These are phyloP conservation scores for Myotisia sp. DNA, from an alignment of 2,329 filamentous ascomycete genomes.

Conservation along the genomic window DNA sequence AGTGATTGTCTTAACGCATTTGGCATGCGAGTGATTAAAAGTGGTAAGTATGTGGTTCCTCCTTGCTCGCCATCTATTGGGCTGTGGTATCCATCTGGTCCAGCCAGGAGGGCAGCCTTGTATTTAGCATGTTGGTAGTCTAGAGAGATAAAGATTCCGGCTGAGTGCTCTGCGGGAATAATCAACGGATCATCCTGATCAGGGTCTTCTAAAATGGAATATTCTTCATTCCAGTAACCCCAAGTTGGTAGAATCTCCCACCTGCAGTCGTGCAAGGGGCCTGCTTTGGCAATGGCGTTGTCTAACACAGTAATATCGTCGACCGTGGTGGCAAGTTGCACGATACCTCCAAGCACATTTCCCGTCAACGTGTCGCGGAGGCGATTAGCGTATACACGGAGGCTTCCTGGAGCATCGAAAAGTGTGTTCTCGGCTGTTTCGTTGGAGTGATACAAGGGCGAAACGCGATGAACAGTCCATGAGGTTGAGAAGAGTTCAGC, in stretches of 20 bases:
- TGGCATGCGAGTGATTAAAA: constrained; percentile 39
- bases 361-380: constrained; percentile 37
- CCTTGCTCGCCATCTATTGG: constrained; percentile 8
- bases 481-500: constrained; percentile 36
- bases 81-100: constrained; percentile 12
- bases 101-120: constrained; percentile 36
- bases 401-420: constrained; percentile 21
- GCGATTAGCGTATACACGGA: constrained; percentile 35
- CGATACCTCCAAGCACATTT: constrained; percentile 33
- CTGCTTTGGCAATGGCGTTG: constrained; percentile 31
- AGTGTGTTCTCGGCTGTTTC: constrained; percentile 19
- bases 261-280: constrained; percentile 33
- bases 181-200: constrained; percentile 17
- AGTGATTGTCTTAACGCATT: constrained; percentile 36
- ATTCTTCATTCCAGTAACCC: constrained; percentile 18
- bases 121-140: constrained; percentile 37
- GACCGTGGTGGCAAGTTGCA: not conserved
- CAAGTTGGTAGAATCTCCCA: constrained; percentile 29
- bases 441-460: constrained; percentile 38
- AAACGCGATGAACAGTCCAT: constrained; percentile 40
- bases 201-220: constrained; percentile 13
- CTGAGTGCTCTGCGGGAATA: constrained; percentile 18
- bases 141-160: constrained; percentile 36
- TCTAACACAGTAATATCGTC: constrained; percentile 16
- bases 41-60: constrained; percentile 35